These are phyloP conservation scores for Pestalotiopsis sp. DNA, from an alignment of 2,329 filamentous ascomycete genomes.

Conservation along the genomic window DNA sequence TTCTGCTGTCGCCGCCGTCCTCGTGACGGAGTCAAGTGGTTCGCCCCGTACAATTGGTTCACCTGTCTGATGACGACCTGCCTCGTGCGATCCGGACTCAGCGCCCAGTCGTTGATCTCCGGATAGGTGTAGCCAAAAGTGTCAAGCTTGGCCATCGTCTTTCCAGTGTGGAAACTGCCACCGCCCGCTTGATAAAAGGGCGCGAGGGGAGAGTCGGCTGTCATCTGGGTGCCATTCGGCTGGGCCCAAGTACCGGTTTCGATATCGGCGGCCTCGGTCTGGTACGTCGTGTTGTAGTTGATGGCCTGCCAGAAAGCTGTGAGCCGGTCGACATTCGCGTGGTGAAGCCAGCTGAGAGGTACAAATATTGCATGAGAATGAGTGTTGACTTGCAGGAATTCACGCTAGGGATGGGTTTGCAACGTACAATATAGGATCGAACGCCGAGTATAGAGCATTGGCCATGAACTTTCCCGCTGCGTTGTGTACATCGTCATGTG, in stretches of 20 bases:
- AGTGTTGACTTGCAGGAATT: neutral
- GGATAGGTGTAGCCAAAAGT: slow-evolving; percentile 44
- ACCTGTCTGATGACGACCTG: slow-evolving; percentile 65
- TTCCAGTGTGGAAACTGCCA: slow-evolving; percentile 44
- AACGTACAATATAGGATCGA: slow-evolving; percentile 49
- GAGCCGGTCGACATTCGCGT: slow-evolving; percentile 62
- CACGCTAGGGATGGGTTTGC: neutral
- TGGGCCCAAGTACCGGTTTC: slow-evolving; percentile 42
- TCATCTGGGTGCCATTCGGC: slow-evolving; percentile 39
- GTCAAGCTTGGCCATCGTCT: slow-evolving; percentile 28
- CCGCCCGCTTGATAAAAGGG: slow-evolving; percentile 48
- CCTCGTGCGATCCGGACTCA: slow-evolving; percentile 58
- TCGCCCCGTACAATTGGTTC: slow-evolving; percentile 48
- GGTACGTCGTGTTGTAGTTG: slow-evolving; percentile 32
- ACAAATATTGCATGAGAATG: neutral
- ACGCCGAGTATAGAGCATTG: slow-evolving; percentile 40
- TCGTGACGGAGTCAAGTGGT: neutral
- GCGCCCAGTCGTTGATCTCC: slow-evolving; percentile 47
- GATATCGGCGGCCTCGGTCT: slow-evolving; percentile 23
- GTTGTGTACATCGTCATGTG: slow-evolving; percentile 46
- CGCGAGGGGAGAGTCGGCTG: slow-evolving; percentile 46
- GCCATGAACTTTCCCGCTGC: slow-evolving; percentile 35
- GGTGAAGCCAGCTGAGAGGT: slow-evolving; percentile 46
- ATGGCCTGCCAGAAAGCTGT: slow-evolving; percentile 52
- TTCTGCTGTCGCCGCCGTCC: neutral